phyloP scores from a whole-genome alignment of 2,329 filamentous ascomycete genomes.

The Aspergillus pseudoviridinutans region DNA sequence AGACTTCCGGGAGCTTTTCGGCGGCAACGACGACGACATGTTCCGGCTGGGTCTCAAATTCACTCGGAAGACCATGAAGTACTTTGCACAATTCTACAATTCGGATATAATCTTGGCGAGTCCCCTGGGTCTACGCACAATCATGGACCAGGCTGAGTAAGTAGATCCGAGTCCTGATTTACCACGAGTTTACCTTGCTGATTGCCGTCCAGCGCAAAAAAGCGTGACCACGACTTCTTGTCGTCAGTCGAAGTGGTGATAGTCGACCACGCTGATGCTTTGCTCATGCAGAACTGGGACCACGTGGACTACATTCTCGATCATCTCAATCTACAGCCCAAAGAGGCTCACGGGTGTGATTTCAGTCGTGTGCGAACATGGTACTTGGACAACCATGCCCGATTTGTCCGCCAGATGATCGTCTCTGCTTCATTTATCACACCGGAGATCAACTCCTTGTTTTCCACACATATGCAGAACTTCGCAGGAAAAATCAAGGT shows the following conservation, averaged over 20 bases:
- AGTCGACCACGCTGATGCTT: slow-evolving; percentile 85
- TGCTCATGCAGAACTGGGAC: slow-evolving; percentile 98
- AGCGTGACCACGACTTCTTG: slow-evolving; percentile 80
- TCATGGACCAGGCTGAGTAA: slow-evolving; percentile 74
- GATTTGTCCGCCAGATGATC: slow-evolving; percentile 79
- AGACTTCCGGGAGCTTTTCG: slow-evolving; percentile 86
- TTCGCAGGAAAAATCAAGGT: slow-evolving; percentile 74
- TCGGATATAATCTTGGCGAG: slow-evolving; percentile 93
- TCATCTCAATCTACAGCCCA: slow-evolving; percentile 85
- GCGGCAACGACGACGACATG: slow-evolving; percentile 95
- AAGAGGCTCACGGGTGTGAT: slow-evolving; percentile 86
- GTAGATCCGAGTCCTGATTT: slow-evolving; percentile 22
- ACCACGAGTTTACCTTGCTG: not conserved
- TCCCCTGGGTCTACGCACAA: slow-evolving; percentile 82
- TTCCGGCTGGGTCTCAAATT: slow-evolving; percentile 96
- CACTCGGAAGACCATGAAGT: slow-evolving; percentile 91
- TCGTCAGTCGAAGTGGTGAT: slow-evolving; percentile 89
- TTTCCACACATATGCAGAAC: slow-evolving; percentile 73
- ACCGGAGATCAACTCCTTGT: slow-evolving; percentile 78
- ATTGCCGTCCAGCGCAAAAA: slow-evolving; percentile 49
- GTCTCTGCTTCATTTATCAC: slow-evolving; percentile 78
- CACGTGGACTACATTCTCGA: slow-evolving; percentile 89
- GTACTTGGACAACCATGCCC: slow-evolving; percentile 87
- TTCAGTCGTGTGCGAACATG: slow-evolving; percentile 84
- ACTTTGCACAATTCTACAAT: slow-evolving; percentile 91